Evolutionary conservation across 1,284 basidiomycete genomes (phyloP), one percentile per base, ranked within the genome.

Genomic region (Macrocystidia cucumis): DNA sequence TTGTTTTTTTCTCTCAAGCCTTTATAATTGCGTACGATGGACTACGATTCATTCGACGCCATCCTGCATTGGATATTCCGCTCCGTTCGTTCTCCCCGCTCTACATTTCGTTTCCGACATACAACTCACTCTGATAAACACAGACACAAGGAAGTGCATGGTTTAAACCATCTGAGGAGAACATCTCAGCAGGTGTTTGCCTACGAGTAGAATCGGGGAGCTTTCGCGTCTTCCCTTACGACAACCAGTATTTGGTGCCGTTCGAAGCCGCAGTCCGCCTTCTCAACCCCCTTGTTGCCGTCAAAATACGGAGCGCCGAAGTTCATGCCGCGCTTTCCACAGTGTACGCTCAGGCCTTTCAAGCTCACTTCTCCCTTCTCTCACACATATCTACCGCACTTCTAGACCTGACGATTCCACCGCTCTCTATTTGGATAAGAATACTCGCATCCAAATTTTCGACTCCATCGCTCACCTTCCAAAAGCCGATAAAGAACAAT

Each of bases 291-390:
- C 77, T 86, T 31, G 81, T 87, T 28, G 85, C 85, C 3, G 78
- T 89, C 50, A 88, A 87, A 57, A 62, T 86, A 29, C 74, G 84
- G 24, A 82, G 75, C 46, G 82, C 84, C 21, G 81, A 85, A n/a
- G 79, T 88, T 12, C 79, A 87, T 48, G 83, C 83, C 23, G 83
- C 85, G 24, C 66, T 86, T 43, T 58, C 70, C 16, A 72, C 69
- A 19, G 69, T 81, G 78, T 87, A 53, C 42, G 84, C 17, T 13
- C 12, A 16, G 7, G 16, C 25, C 12, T 25, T 8, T 8, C 23
- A 8, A 8, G 8, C 23, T 25, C 23, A 12, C 23, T n/a, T n/a
- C n/a, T n/a, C n/a, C n/a, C n/a, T n/a, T n/a, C n/a, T n/a, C n/a
- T n/a, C n/a, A n/a, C n/a, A n/a, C n/a, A n/a, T n/a, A n/a, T n/a